A percentile compares a stretch with the other conserved stretches of the same genome.
phyloP scores from a whole-genome alignment of 1,284 basidiomycete genomes.

The Marasmius tenuissimus region DNA sequence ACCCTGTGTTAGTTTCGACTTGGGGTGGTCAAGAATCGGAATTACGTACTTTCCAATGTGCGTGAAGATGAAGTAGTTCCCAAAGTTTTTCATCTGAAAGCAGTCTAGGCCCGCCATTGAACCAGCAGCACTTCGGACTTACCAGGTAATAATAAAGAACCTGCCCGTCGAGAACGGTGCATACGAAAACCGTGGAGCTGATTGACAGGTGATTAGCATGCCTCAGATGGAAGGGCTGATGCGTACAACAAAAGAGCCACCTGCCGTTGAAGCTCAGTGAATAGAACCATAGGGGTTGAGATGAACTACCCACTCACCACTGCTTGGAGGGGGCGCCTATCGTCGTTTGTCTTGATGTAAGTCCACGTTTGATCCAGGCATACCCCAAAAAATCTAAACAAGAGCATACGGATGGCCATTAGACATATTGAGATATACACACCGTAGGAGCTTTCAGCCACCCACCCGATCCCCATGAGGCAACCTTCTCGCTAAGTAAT shows the following conservation, averaged over 20 bases:
- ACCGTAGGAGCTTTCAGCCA: too few relatives aligned
- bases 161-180: not conserved
- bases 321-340: not conserved
- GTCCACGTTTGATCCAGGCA: constrained; percentile 2
- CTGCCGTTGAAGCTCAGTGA: not conserved
- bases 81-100: not conserved
- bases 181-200: not conserved
- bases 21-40: not conserved
- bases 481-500: too few relatives aligned
- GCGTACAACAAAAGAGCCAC: not conserved
- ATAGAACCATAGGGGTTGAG: not conserved
- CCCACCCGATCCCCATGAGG: too few relatives aligned
- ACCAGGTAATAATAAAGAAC: not conserved
- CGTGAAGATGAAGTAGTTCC: not conserved
- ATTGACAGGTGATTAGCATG: too few relatives aligned
- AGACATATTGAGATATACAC: too few relatives aligned
- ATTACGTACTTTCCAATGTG: not conserved
- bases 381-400: not conserved
- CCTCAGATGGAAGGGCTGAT: not conserved
- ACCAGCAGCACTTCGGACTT: not conserved
- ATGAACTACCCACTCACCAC: not conserved
- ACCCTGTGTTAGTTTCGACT: not conserved
- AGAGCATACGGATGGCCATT: not conserved
- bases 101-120: not conserved
- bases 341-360: not conserved